Percentiles rank a stretch among this genome's conserved stretches.
phyloP scores from a whole-genome alignment of 2,329 filamentous ascomycete species.

The Pestalotiopsis sp. region DNA sequence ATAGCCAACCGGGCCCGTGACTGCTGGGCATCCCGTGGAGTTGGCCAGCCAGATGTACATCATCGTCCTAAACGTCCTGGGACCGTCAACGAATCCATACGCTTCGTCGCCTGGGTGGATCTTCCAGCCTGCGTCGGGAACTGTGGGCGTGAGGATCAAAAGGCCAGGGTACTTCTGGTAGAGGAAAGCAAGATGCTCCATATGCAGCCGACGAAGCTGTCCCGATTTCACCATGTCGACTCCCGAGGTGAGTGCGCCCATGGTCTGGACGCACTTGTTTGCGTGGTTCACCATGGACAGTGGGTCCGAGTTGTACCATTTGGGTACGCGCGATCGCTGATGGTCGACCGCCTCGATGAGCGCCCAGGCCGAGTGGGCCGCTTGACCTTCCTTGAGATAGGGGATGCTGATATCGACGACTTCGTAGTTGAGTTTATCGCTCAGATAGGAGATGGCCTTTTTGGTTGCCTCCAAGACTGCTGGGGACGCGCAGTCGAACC shows the following conservation, averaged over 20 bases:
- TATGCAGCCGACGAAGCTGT: slow-evolving; percentile 73
- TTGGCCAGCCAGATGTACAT: slow-evolving; percentile 86
- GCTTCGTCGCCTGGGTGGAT: slow-evolving; percentile 58
- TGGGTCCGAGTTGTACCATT: slow-evolving; percentile 45
- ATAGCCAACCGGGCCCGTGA: slow-evolving; percentile 78
- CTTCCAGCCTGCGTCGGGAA: slow-evolving; percentile 75
- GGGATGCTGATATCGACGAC: slow-evolving; percentile 66
- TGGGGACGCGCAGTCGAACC: slow-evolving; percentile 71
- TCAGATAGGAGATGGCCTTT: slow-evolving; percentile 57
- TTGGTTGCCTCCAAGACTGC: slow-evolving; percentile 65
- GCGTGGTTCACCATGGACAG: slow-evolving; percentile 61
- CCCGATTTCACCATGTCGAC: slow-evolving; percentile 74
- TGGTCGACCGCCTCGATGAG: slow-evolving; percentile 67
- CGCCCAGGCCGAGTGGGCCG: slow-evolving; percentile 78
- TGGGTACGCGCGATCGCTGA: slow-evolving; percentile 42
- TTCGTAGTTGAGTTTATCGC: slow-evolving; percentile 46
- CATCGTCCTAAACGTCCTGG: slow-evolving; percentile 77
- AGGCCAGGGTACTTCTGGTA: slow-evolving; percentile 74
- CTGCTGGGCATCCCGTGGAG: slow-evolving; percentile 75
- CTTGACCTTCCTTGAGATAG: slow-evolving; percentile 69
- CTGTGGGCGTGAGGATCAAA: slow-evolving; percentile 78
- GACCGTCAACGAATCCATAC: slow-evolving; percentile 77
- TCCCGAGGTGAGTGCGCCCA: slow-evolving; percentile 66
- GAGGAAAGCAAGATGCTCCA: slow-evolving; percentile 34
- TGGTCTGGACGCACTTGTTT: slow-evolving; percentile 70